These are phyloP conservation scores for Chlamydomonas applanata DNA, from an alignment of 139 green algal genomes.

Conservation along the genomic window DNA sequence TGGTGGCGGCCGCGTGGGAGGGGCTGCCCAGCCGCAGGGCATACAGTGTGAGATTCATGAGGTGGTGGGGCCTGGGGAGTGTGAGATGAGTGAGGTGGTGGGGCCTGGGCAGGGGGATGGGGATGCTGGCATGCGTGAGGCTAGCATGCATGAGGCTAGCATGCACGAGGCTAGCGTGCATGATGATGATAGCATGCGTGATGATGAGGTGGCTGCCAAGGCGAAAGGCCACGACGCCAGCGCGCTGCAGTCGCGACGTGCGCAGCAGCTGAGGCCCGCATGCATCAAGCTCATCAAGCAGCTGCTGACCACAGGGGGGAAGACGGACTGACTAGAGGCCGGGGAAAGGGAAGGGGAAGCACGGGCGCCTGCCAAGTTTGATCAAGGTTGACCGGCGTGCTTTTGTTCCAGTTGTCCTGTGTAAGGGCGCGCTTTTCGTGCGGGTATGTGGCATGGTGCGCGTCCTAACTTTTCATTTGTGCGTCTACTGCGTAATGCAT, in stretches of 20 bases:
- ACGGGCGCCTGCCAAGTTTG: no score
- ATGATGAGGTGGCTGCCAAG: conserved; percentile 14
- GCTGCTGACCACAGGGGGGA: conserved; percentile 13
- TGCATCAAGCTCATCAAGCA: conserved; percentile 32
- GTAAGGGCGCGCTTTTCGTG: no score
- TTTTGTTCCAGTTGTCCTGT: no score
- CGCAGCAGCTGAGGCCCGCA: conserved; percentile 21
- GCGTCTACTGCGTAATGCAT: no score
- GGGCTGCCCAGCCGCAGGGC: no score
- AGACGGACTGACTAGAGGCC: conserved; percentile 36
- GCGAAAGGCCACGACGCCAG: background rate
- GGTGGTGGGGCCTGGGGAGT: no score
- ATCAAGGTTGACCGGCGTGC: no score
- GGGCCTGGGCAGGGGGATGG: background rate
- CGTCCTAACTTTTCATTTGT: no score
- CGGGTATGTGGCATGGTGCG: no score
- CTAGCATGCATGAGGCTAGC: background rate
- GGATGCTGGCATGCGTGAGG: background rate
- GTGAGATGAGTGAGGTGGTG: background rate
- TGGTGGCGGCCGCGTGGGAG: no score
- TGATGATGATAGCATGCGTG: no score
- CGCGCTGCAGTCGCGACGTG: conserved; percentile 14
- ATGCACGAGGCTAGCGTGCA: background rate
- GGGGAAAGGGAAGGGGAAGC: no score
- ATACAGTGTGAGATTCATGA: background rate